Base-by-base conservation (phyloP, 495 filamentous ascomycete species). In the Penicillium canescens region DNA sequence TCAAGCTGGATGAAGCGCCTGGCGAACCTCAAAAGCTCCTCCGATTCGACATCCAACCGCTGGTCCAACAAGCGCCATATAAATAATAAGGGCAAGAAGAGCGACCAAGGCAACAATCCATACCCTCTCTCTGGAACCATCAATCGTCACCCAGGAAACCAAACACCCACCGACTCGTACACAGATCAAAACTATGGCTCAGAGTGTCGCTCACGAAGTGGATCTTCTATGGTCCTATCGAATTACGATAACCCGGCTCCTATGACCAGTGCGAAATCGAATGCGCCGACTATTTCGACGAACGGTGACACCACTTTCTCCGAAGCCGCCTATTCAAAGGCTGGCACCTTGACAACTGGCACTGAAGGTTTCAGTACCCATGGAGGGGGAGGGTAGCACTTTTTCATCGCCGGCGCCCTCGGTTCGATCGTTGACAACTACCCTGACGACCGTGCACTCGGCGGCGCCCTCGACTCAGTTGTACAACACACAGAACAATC, bases 341-440 rank as follows among this genome's bases (percentile, higher is more conserved):
- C 87, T 33, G 87, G 82, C 4, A 95, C 90, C 26, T 85, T 80
- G 59, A 90, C 87, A 48, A 80, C 79, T 24, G 68, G 59, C 0
- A 84, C 80, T 11, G 84, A 85, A 50, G 84, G 80, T 8, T 59
- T 88, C 40, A 86, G 87, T 51, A 83, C 83, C 3, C 81, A 78
- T 38, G 80, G 83, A 41, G 91, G 89, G 46, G 14, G 90, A 77
- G 60, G 80, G 81, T 61, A 92, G 90, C 79, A 94, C 89, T 8
- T 98, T 96, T 68, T 96, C 92, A 6, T 97, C 94, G 0, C 94
- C 93, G 4, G 87, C 90, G 9, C 92, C 92, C 3, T 97, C 92
- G 4, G 86, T 94, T 23, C 90, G 88, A 47, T 97, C 92, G 1
- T 78, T 98, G 43, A 91, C 94, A 1, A 98, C 94, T 0, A 98